These are phyloP conservation scores for Penicillium brasilianum DNA, from an alignment of 2,329 filamentous ascomycete species.

Conservation along the genomic window DNA sequence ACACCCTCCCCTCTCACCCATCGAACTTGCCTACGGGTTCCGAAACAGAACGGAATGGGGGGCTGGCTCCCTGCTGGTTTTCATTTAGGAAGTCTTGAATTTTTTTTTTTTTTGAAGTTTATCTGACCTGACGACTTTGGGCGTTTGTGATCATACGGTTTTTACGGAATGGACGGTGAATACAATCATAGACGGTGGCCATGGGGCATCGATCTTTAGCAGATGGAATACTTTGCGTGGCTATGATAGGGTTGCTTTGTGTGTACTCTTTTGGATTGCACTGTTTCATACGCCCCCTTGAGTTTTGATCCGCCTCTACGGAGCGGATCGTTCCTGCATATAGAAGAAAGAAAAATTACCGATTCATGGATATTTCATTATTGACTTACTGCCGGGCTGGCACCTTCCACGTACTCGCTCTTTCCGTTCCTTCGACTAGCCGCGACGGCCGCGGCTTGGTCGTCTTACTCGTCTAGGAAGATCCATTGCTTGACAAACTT, in stretches of 20 bases:
- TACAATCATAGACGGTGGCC: conserved; percentile 22
- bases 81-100: conserved; percentile 23
- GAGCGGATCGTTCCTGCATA: conserved; percentile 27
- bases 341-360: conserved; percentile 28
- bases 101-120: too few relatives aligned
- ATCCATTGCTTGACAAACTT: background rate
- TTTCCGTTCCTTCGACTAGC: background rate
- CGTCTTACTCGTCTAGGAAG: background rate
- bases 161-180: conserved; percentile 9
- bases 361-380: conserved; percentile 21
- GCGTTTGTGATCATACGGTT: conserved; percentile 28
- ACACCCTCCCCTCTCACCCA: background rate
- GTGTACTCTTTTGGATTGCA: conserved; percentile 15
- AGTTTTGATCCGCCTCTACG: conserved; percentile 26
- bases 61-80: conserved; percentile 18
- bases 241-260: conserved; percentile 23
- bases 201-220: background rate
- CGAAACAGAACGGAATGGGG: conserved; percentile 10
- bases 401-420: conserved; percentile 7
- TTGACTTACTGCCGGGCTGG: background rate
- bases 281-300: conserved; percentile 23
- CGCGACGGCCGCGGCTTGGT: background rate
- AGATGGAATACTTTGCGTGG: conserved; percentile 7
- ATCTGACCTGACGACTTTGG: conserved; percentile 18
- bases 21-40: background rate